Evolutionary conservation across 345 rosid species (phyloP), one percentile per base, ranked within the genome.

Genomic region (Populus euphratica): DNA sequence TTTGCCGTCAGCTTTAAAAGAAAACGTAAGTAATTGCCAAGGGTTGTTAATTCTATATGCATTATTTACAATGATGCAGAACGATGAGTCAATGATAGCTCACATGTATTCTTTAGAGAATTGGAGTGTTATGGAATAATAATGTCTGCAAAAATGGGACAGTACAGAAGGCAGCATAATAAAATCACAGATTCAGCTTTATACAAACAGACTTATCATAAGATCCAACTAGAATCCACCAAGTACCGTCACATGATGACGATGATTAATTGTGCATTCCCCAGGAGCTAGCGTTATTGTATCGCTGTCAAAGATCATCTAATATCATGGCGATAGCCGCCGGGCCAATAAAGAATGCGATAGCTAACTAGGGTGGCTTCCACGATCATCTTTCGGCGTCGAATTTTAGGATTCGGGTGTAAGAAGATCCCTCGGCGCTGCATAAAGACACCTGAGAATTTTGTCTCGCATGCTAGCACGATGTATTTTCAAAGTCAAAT

Each of bases 321-420:
- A 50, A 66, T 80, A 52, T 75, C 65, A 70, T 73, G 62, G 70
- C 78, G 43, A 68, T 36, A 62, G 63, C 79, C 85, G 78, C 83
- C 65, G 84, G 82, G 83, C 86, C 90, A 80, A 78, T 72, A 85
- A 73, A 68, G 49, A 70, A 31, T 72, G 75, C 27, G 66, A 36
- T 12, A 16, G 76, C 10, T 61, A 36, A 27, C 74, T 68, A 35
- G 70, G 76, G 71, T 18, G 77, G 86, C 79, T 69, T 73, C 73
- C 12, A 71, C 56, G 33, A 61, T 78, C 47, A 65, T 69, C 69
- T 69, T 16, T 23, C 35, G 13, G 31, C 61, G 21, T 82, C 74
- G 68, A 79, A 70, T 70, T 47, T 52, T 31, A 10, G 27, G 59
- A 59, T 9, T 10, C 0, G 44, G 44, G 17, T 70, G 1, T 38